Conservation (phyloP, 257 asterid species). For the Solanum bukasovii region DNA sequence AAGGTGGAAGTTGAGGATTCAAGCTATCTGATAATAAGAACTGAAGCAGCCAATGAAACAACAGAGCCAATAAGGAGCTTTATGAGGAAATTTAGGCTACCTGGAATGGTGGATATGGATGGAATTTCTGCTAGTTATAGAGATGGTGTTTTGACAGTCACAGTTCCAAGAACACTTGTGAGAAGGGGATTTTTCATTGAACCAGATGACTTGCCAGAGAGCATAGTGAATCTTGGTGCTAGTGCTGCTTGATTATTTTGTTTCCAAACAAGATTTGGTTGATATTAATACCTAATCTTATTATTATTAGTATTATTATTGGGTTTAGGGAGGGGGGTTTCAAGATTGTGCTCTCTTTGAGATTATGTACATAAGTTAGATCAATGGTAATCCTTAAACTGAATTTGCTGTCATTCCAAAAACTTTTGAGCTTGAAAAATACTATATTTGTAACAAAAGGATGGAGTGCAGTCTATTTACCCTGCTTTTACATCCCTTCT, state of each 20-base stretch:
- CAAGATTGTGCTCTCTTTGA: not conserved
- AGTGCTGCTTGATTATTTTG: constrained; percentile 49
- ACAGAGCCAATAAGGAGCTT: constrained; percentile 34
- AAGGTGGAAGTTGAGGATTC: constrained; percentile 65
- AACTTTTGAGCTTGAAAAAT: not conserved
- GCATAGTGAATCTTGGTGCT: constrained; percentile 23
- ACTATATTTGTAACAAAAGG: not conserved
- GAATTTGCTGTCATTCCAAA: not conserved
- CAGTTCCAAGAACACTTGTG: constrained; percentile 41
- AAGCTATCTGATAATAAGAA: constrained; percentile 50
- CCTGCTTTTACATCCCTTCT: not conserved
- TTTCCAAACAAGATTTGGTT: not conserved
- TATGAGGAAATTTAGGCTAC: constrained; percentile 52
- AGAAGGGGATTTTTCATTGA: constrained; percentile 39
- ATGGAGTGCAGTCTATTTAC: not conserved
- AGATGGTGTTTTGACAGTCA: constrained; percentile 50
- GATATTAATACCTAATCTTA: not conserved
- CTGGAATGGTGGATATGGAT: constrained; percentile 38
- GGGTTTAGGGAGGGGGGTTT: not conserved
- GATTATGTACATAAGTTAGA: not conserved
- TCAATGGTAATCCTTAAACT: not conserved
- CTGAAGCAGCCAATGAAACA: constrained; percentile 18
- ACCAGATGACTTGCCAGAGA: constrained; percentile 22
- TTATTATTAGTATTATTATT: too few relatives aligned
- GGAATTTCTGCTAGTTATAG: constrained; percentile 57